Evolutionary conservation across 2,329 filamentous ascomycete species (phyloP).

Genomic region (Ascocoryne sarcoides): DNA sequence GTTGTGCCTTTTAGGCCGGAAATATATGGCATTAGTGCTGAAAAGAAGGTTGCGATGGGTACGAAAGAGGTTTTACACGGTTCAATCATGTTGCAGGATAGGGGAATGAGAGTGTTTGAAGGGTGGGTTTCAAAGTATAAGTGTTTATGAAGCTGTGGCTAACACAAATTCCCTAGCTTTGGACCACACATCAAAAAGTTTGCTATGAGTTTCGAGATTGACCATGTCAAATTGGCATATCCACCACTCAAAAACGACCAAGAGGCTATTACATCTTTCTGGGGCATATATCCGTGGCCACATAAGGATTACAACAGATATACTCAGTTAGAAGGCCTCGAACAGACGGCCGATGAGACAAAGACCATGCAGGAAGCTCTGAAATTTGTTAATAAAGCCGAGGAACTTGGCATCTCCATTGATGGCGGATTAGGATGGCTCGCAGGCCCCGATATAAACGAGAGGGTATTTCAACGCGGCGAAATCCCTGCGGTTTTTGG

Average conservation of each 20-base stretch:
- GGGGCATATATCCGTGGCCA: conserved; percentile 60
- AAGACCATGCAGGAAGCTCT: conserved; percentile 53
- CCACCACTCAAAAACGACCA: conserved; percentile 50
- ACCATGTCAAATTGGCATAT: conserved; percentile 39
- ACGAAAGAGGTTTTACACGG: conserved; percentile 10
- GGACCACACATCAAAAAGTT: conserved; percentile 52
- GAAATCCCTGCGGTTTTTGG: conserved; percentile 38
- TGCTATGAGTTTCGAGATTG: conserved; percentile 61
- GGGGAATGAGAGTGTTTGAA: conserved; percentile 52
- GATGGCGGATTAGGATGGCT: conserved; percentile 62
- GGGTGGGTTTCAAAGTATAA: conserved; percentile 23
- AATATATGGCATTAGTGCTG: conserved; percentile 46
- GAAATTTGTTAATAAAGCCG: conserved; percentile 43
- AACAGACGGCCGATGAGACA: conserved; percentile 55
- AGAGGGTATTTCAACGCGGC: conserved; percentile 34
- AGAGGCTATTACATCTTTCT: conserved; percentile 47
- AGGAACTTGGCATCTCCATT: conserved; percentile 57
- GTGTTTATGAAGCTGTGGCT: not conserved
- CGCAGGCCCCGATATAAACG: conserved; percentile 48
- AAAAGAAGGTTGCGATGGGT: conserved; percentile 9
- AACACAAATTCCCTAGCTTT: conserved; percentile 31
- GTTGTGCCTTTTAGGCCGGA: conserved; percentile 58
- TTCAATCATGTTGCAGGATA: conserved; percentile 29
- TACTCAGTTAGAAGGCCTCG: conserved; percentile 48
- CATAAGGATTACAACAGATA: conserved; percentile 50